Conservation (phyloP, 2,329 filamentous ascomycete genomes). For the Madurella fahalii region DNA sequence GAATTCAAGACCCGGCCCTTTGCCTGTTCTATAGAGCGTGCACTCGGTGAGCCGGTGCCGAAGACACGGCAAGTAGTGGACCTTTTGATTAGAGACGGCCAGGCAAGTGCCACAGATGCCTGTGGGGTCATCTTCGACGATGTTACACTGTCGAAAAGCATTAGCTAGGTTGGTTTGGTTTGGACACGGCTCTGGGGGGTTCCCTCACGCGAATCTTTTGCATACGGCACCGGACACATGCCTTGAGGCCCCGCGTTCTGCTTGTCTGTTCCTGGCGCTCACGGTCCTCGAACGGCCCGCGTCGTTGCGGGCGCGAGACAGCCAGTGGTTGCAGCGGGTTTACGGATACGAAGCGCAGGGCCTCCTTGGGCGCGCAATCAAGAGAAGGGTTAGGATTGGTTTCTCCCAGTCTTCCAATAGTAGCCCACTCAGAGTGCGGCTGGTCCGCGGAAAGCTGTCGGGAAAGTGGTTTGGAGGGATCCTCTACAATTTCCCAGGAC, state of each 20-base stretch:
- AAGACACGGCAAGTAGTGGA: slow-evolving; percentile 11
- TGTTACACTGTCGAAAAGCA: slow-evolving; percentile 3
- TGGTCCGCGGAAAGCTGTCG: background rate
- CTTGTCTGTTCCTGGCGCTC: slow-evolving; percentile 8
- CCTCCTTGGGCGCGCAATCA: background rate
- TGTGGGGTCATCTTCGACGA: slow-evolving; percentile 4
- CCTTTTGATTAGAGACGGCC: slow-evolving; percentile 7
- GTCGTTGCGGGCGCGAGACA: slow-evolving; percentile 1
- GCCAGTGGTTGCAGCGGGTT: background rate
- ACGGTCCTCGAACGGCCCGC: slow-evolving; percentile 4
- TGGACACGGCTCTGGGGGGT: no score
- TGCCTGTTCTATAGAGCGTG: slow-evolving; percentile 11
- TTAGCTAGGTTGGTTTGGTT: background rate
- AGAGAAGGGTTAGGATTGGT: background rate
- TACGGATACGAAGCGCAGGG: background rate
- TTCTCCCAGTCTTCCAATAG: background rate
- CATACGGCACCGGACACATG: slow-evolving; percentile 13
- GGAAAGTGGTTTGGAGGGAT: background rate
- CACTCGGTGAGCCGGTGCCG: slow-evolving; percentile 14
- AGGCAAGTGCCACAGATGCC: slow-evolving; percentile 12
- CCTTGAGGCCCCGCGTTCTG: slow-evolving; percentile 7
- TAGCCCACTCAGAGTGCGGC: background rate
- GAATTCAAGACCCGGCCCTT: slow-evolving; percentile 13
- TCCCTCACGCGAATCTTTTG: slow-evolving; percentile 11
- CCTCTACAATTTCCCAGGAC: background rate